phyloP scores from a whole-genome alignment of 177 flowering plant genomes.

The Tripterygium wilfordii region DNA sequence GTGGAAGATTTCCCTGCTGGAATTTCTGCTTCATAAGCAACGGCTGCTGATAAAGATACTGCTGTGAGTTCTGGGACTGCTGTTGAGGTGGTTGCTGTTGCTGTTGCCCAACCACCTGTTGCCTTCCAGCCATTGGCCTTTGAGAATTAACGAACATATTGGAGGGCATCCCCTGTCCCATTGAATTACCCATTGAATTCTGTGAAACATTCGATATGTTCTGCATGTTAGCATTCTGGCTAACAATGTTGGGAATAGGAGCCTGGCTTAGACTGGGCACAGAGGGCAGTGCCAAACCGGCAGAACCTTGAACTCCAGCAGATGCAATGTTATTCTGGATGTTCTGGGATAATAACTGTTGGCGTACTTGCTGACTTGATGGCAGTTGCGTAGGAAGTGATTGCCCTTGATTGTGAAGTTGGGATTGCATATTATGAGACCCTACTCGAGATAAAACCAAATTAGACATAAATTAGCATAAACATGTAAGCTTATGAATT shows the following conservation, averaged over 20 bases:
- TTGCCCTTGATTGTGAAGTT: conserved; percentile 59
- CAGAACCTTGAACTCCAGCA: conserved; percentile 47
- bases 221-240: conserved; percentile 57
- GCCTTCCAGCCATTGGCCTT: conserved; percentile 74
- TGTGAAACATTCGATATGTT: conserved; percentile 49
- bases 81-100: no score
- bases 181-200: conserved; percentile 42
- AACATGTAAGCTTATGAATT: no score
- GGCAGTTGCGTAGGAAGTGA: conserved; percentile 39
- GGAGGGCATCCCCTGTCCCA: conserved; percentile 60
- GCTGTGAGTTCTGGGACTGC: conserved; percentile 48
- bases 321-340: conserved; percentile 46
- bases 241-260: conserved; percentile 38
- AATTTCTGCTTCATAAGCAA: conserved; percentile 47
- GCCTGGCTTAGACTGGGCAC: conserved; percentile 44
- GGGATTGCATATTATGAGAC: conserved; percentile 51
- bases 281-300: conserved; percentile 41
- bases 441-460: conserved; percentile 17
- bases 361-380: conserved; percentile 61
- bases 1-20: conserved; percentile 50
- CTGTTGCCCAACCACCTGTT: conserved; percentile 45
- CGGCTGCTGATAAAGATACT: conserved; percentile 42
- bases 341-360: conserved; percentile 56
- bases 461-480: not conserved
- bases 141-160: conserved; percentile 60